A percentile compares a stretch with the other conserved stretches of the same genome.
Conservation (phyloP, 2,329 filamentous ascomycete genomes). For the Sordariomycetes sp. region DNA sequence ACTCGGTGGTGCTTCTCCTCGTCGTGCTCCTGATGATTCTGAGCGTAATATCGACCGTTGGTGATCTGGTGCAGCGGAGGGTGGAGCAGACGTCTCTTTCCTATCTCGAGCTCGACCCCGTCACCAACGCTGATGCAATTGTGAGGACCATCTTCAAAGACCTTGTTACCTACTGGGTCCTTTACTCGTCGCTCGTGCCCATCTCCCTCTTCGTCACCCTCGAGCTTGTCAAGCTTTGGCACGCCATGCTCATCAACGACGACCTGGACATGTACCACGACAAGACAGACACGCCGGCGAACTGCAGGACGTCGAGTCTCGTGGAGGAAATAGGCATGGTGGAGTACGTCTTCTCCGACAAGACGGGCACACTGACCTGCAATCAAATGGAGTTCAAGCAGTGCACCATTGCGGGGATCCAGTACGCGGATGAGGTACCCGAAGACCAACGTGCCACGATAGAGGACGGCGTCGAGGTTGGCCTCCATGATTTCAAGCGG, state of each 20-base stretch:
- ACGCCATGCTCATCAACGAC: slow-evolving; percentile 94
- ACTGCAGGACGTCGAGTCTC: slow-evolving; percentile 89
- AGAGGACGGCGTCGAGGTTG: slow-evolving; percentile 70
- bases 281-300: slow-evolving; percentile 87
- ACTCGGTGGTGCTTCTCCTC: slow-evolving; percentile 83
- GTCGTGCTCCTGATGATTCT: slow-evolving; percentile 74
- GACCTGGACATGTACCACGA: slow-evolving; percentile 98
- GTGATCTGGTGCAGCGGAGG: slow-evolving; percentile 72
- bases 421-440: slow-evolving; percentile 85
- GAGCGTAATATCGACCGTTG: slow-evolving; percentile 82
- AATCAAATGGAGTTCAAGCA: slow-evolving; percentile 99
- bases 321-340: slow-evolving; percentile 98
- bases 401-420: slow-evolving; percentile 83
- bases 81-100: slow-evolving; percentile 50
- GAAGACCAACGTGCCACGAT: slow-evolving; percentile 76
- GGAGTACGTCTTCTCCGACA: slow-evolving; percentile 97
- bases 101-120: slow-evolving; percentile 61
- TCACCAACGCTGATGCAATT: slow-evolving; percentile 41
- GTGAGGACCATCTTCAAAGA: slow-evolving; percentile 81
- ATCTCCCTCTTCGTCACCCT: slow-evolving; percentile 97
- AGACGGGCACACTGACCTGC: slow-evolving; percentile 91
- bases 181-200: slow-evolving; percentile 92
- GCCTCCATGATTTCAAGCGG: slow-evolving; percentile 75
- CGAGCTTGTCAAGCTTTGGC: slow-evolving; percentile 96
- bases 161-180: slow-evolving; percentile 95